These are phyloP conservation scores for Fomes fomentarius DNA, from an alignment of 1,284 basidiomycete genomes.

Conservation along the genomic window DNA sequence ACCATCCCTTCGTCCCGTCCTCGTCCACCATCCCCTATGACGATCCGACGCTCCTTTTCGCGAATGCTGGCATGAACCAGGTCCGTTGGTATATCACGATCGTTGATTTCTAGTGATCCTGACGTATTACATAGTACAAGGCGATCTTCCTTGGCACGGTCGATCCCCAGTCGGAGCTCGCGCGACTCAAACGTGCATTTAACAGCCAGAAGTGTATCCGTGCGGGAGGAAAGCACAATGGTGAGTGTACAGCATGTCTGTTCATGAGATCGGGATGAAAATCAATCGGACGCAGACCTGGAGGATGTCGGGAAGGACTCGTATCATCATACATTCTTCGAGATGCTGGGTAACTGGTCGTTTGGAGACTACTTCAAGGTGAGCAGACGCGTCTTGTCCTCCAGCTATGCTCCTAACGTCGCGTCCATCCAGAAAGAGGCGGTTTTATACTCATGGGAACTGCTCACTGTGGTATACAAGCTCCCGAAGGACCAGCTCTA, in stretches of 20 bases:
- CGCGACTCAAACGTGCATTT: slow-evolving; percentile 90
- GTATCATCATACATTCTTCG: slow-evolving; percentile 98
- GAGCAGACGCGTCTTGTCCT: neutral
- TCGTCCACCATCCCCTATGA: slow-evolving; percentile 96
- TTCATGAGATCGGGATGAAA: slow-evolving; percentile 8
- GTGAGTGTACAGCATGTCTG: slow-evolving; percentile 40
- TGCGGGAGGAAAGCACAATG: slow-evolving; percentile 98
- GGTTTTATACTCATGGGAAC: slow-evolving; percentile 91
- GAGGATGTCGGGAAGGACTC: slow-evolving; percentile 99
- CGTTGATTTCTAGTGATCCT: neutral
- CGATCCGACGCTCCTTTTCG: slow-evolving; percentile 95
- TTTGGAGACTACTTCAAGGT: slow-evolving; percentile 99
- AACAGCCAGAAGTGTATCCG: slow-evolving; percentile 99
- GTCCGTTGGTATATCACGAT: slow-evolving; percentile 37
- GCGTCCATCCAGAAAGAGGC: slow-evolving; percentile 81
- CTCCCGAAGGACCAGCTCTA: slow-evolving; percentile 92
- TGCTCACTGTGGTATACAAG: slow-evolving; percentile 88
- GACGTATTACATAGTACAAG: slow-evolving; percentile 75
- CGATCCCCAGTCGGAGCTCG: slow-evolving; percentile 88
- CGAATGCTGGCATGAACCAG: slow-evolving; percentile 98
- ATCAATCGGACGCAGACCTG: slow-evolving; percentile 61
- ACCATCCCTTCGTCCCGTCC: slow-evolving; percentile 93
- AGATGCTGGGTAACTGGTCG: slow-evolving; percentile 99
- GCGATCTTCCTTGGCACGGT: slow-evolving; percentile 95
- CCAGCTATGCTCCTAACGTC: neutral